phyloP scores from a whole-genome alignment of 2,329 filamentous ascomycete species.

The Gliomastix tumulicola region DNA sequence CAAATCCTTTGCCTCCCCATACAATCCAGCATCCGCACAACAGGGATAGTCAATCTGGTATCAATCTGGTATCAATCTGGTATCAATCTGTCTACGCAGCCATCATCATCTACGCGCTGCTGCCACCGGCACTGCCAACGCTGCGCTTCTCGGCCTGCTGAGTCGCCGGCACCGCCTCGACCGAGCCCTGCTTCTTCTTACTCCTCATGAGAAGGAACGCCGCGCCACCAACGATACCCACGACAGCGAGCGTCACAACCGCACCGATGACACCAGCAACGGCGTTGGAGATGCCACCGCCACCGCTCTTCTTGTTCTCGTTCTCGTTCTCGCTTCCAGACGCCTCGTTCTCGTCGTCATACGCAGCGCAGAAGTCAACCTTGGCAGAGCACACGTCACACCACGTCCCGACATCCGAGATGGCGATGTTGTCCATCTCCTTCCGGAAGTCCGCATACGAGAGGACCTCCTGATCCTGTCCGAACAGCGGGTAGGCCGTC shows the following conservation, averaged over 20 bases:
- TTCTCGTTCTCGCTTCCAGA: constrained; percentile 4
- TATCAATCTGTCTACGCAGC: too few species aligned
- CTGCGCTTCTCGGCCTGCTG: constrained; percentile 13
- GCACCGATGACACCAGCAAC: constrained; percentile 24
- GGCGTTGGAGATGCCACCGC: constrained; percentile 19
- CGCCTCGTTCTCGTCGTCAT: constrained; percentile 10
- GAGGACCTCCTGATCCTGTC: constrained; percentile 15
- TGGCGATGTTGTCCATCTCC: constrained; percentile 18
- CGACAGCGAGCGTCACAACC: constrained; percentile 20
- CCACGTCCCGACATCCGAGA: constrained; percentile 20
- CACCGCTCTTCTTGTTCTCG: constrained; percentile 1
- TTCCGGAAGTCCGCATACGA: constrained; percentile 17
- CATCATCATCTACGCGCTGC: neutral
- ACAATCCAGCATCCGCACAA: too few species aligned
- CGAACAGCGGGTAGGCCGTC: constrained; percentile 20
- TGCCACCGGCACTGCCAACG: constrained; percentile 1
- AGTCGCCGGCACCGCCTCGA: constrained; percentile 20
- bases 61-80: too few species aligned
- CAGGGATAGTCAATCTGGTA: too few species aligned
- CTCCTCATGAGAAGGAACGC: constrained; percentile 14
- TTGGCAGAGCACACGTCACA: constrained; percentile 17
- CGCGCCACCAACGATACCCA: constrained; percentile 8
- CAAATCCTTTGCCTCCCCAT: too few species aligned
- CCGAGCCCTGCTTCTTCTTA: constrained; percentile 9
- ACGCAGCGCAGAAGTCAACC: constrained; percentile 22